phyloP scores from a whole-genome alignment of 75 land plant species.

The Sequoiadendron giganteum region DNA sequence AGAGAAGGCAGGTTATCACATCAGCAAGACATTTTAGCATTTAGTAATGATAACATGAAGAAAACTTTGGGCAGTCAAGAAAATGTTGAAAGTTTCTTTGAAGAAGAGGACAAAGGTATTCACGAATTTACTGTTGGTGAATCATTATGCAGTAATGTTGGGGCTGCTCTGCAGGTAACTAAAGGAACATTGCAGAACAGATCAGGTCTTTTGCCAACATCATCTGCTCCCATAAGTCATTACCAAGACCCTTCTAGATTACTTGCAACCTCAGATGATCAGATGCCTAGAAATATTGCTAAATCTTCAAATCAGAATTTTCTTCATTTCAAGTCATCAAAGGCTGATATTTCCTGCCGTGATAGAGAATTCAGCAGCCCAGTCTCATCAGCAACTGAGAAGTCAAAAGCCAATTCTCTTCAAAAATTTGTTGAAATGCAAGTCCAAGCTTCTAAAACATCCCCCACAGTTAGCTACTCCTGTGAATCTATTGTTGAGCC shows the following conservation, averaged over 20 bases:
- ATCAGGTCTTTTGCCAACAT: background rate
- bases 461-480: background rate
- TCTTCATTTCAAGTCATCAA: background rate
- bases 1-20: background rate
- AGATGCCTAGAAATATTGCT: background rate
- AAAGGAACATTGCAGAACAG: background rate
- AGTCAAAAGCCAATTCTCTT: background rate
- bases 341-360: background rate
- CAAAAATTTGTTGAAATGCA: background rate
- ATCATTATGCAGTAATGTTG: background rate
- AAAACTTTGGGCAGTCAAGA: background rate
- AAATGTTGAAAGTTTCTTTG: background rate
- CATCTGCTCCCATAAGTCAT: background rate
- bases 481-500: background rate
- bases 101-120: background rate
- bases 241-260: background rate
- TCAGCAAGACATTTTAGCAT: background rate
- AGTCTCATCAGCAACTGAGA: background rate
- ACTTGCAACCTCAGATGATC: background rate
- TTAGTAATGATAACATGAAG: background rate
- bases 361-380: background rate
- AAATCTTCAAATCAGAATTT: background rate
- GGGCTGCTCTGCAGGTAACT: background rate
- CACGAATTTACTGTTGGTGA: background rate
- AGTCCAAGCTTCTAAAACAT: slow-evolving; percentile 2